Evolutionary conservation across 2,329 filamentous ascomycete species (phyloP).

Genomic region (Trichoderma endophyticum): DNA sequence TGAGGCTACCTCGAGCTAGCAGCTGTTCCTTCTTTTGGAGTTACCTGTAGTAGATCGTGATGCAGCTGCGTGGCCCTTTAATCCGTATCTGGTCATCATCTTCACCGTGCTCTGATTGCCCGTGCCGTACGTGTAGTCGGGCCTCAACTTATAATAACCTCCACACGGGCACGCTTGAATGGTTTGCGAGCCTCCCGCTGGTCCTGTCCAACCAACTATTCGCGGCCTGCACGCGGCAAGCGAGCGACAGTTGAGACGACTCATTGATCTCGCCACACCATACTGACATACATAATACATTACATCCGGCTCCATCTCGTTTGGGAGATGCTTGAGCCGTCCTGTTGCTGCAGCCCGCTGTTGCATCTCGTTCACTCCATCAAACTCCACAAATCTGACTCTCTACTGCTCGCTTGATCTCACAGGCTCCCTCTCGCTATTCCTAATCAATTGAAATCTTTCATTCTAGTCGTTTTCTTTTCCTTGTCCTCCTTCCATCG

Average conservation of each 20-base stretch:
- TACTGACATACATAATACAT: not conserved
- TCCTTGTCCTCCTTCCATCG: not conserved
- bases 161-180: not conserved
- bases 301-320: not conserved
- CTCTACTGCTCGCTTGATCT: not conserved
- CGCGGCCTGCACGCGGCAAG: not conserved
- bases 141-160: not conserved
- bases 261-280: not conserved
- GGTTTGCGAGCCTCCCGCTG: not conserved
- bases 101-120: not conserved
- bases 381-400: not conserved
- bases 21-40: not conserved
- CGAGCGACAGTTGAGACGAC: not conserved
- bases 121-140: not conserved
- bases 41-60: not conserved
- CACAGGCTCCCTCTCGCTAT: slow-evolving; percentile 11
- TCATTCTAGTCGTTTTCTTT: not conserved
- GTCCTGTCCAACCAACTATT: not conserved
- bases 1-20: not conserved
- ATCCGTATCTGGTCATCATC: not conserved
- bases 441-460: slow-evolving; percentile 5
- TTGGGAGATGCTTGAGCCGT: not conserved
- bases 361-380: not conserved
- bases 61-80: not conserved
- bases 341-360: not conserved